Base-by-base conservation (phyloP, 2,329 filamentous ascomycete genomes). In the Stagonosporopsis cucurbitacearum region DNA sequence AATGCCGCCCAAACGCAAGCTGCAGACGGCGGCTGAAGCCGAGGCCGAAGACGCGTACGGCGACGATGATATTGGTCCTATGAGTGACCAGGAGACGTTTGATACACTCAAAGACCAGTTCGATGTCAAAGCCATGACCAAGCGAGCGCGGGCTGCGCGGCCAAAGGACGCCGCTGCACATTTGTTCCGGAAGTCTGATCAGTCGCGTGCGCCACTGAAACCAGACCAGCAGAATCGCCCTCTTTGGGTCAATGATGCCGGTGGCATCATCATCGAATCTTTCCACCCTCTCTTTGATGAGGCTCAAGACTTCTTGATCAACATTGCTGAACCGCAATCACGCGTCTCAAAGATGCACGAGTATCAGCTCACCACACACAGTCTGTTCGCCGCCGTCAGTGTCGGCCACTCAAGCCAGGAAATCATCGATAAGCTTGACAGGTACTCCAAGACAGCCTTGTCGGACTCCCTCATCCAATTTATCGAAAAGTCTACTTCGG, bases 281-380 rank as follows among this genome's bases (percentile, higher is more conserved):
- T 98, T 97, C 79, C 94, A 91, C 48, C 90, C 93, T 2, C 81
- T 95, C 53, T 92, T 94, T 54, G 85, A 89, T 54, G 89, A 93
- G 69, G 94, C 92, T 0, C 92, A 96, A 72, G 92, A 96, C 74
- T 96, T 99, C 73, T 81, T 99, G 56, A 96, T 96, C 67, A 96
- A 95, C 42, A 94, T 99, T 65, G 91, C 94, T 60, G 94, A 99
- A 78, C 95, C 94, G 17, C 82, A 94, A 56, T 97, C 93, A 32
- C 87, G 94, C 57, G 94, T 95, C 54, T 90, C 88, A 5, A 94
- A 92, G 70, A 86, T 98, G 61, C 95, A 98, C 79, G 94, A 99
- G 77, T 98, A 98, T 76, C 86, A 88, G 52, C 84, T 99, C 67
- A 97, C 92, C 2, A 88, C 90, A 22, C 93, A 98, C 77, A 96